phyloP scores from a whole-genome alignment of 2,329 filamentous ascomycete genomes.

The Cyanodermella asteris region DNA sequence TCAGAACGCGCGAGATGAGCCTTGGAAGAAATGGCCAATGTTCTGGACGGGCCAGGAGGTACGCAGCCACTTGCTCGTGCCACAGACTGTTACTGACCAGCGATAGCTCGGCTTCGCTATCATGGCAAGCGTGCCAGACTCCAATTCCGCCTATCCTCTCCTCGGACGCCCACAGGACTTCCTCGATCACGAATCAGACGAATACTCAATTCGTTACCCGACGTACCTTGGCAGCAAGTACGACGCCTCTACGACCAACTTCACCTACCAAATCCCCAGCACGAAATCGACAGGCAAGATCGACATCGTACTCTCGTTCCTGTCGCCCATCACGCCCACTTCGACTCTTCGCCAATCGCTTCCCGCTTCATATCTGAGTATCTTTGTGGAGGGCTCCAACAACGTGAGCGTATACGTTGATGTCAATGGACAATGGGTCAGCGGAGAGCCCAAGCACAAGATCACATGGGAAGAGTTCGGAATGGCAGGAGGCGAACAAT shows the following conservation, averaged over 20 bases:
- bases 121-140: constrained; percentile 37
- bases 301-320: constrained; percentile 38
- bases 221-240: constrained; percentile 39
- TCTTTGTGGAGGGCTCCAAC: constrained; percentile 45
- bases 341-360: constrained; percentile 62
- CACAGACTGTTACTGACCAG: neutral
- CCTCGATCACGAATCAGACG: constrained; percentile 14
- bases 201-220: constrained; percentile 35
- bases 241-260: constrained; percentile 48
- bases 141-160: constrained; percentile 39
- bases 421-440: constrained; percentile 61
- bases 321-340: constrained; percentile 62
- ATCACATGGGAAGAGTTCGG: constrained; percentile 41
- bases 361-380: constrained; percentile 58
- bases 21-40: constrained; percentile 73
- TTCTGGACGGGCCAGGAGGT: constrained; percentile 55
- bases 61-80: constrained; percentile 4
- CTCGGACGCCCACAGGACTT: constrained; percentile 45
- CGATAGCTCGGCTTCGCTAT: constrained; percentile 37
- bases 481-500: too few species aligned
- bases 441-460: constrained; percentile 44
- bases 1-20: constrained; percentile 43
- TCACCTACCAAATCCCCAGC: constrained; percentile 38
- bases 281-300: constrained; percentile 14
- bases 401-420: constrained; percentile 45